phyloP scores from a whole-genome alignment of 257 asterid genomes.

The Solanum ahanhuiri region DNA sequence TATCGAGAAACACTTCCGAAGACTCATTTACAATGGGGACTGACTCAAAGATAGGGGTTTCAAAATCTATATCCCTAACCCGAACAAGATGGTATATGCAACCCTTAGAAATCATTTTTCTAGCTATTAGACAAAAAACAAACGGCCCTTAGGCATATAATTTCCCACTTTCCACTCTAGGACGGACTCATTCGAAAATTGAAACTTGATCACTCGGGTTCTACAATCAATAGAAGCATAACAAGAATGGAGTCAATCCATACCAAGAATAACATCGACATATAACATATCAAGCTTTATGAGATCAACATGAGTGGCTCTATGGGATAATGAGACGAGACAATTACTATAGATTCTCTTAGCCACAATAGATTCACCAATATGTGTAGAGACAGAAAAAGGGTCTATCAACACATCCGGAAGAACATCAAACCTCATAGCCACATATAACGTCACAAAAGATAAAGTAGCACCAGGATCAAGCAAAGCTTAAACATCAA shows the following conservation, averaged over 20 bases:
- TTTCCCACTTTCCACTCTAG: background rate
- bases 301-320: background rate
- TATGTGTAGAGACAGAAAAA: background rate
- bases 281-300: background rate
- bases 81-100: background rate
- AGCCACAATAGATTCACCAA: background rate
- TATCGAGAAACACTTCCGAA: background rate
- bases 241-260: background rate
- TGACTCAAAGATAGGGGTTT: background rate
- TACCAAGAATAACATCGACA: background rate
- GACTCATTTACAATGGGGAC: background rate
- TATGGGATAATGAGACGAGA: background rate
- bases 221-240: background rate
- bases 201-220: background rate
- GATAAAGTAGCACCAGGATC: background rate
- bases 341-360: background rate
- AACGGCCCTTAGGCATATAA: background rate
- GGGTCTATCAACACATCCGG: background rate
- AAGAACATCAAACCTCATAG: background rate
- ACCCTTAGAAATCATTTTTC: background rate
- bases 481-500: background rate
- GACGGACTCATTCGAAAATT: background rate
- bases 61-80: background rate
- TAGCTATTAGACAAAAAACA: background rate
- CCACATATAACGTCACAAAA: too few species aligned